Evolutionary conservation across 495 filamentous ascomycete genomes (phyloP).

Genomic region (Penicillium odoratum): DNA sequence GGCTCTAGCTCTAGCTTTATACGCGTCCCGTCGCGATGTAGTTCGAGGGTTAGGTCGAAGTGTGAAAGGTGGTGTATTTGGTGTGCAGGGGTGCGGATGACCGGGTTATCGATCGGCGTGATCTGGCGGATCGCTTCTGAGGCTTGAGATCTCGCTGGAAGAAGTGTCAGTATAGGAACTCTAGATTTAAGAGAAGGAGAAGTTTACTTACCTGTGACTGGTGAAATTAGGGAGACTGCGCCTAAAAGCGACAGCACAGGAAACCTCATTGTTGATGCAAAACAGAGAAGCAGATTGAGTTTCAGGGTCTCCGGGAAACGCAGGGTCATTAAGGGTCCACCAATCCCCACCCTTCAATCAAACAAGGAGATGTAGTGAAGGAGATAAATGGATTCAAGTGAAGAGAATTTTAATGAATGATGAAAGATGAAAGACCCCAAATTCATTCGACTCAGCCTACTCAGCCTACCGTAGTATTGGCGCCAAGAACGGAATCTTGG

Average conservation of each 20-base stretch:
- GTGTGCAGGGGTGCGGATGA: constrained; percentile 76
- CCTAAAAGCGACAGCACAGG: constrained; percentile 20
- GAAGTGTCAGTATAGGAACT: constrained; percentile 5
- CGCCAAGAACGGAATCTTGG: constrained; percentile 6
- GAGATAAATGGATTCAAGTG: background rate
- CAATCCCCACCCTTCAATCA: background rate
- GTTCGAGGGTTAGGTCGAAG: constrained; percentile 79
- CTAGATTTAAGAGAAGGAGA: background rate
- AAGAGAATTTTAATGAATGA: background rate
- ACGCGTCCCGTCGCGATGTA: constrained; percentile 65
- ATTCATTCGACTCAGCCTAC: background rate
- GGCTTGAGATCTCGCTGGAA: constrained; percentile 66
- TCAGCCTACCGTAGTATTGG: background rate
- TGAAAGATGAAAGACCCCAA: background rate
- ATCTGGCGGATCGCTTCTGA: constrained; percentile 76
- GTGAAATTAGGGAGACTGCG: constrained; percentile 21
- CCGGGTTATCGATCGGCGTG: constrained; percentile 69
- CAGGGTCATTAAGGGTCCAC: constrained; percentile 2
- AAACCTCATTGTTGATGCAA: constrained; percentile 26
- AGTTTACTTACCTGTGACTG: constrained; percentile 20
- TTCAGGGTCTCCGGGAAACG: constrained; percentile 7
- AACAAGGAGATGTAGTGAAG: background rate
- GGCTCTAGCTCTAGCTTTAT: constrained; percentile 83
- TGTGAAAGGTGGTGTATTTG: constrained; percentile 73
- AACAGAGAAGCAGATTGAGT: constrained; percentile 5